Conservation (phyloP, 805 yeast species). For the Zygosaccharomyces gambellarensis region DNA sequence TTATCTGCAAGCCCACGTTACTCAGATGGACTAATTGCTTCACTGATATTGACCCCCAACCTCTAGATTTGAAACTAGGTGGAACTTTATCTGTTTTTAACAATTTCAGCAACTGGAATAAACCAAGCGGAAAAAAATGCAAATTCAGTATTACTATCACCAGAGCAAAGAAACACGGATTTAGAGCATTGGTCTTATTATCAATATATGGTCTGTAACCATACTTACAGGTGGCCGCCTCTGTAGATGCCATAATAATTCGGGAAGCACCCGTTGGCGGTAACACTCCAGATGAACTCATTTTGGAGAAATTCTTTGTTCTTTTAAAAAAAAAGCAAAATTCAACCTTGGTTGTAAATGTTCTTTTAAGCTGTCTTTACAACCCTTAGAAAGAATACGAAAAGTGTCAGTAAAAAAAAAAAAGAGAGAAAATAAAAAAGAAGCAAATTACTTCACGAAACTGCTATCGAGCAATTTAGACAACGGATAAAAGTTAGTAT, state of each 20-base stretch:
- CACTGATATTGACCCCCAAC: conserved; percentile 11
- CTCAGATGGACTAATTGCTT: conserved; percentile 22
- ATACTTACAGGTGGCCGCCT: conserved; percentile 6
- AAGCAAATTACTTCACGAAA: neutral
- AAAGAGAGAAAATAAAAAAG: neutral
- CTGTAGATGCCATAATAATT: neutral
- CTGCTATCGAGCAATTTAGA: neutral
- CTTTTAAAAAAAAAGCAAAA: neutral
- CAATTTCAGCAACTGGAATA: conserved; percentile 21
- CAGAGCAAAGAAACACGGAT: conserved; percentile 33
- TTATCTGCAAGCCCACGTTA: conserved; percentile 20
- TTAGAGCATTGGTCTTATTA: conserved; percentile 32
- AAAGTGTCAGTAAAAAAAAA: neutral
- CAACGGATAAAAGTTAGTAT: too few species aligned
- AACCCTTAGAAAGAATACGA: neutral
- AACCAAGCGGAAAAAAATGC: conserved; percentile 22
- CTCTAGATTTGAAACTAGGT: conserved; percentile 9
- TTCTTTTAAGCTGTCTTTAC: neutral
- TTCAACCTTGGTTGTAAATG: neutral
- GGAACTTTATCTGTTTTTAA: conserved; percentile 20
- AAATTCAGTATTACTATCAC: conserved; percentile 13
- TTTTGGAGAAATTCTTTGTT: neutral
- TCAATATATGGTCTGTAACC: conserved; percentile 34
- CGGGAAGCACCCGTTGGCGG: neutral
- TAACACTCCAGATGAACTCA: neutral